A percentile compares a stretch with the other conserved stretches of the same genome.
phyloP scores from a whole-genome alignment of 805 yeast species.

The Candida schatavii region DNA sequence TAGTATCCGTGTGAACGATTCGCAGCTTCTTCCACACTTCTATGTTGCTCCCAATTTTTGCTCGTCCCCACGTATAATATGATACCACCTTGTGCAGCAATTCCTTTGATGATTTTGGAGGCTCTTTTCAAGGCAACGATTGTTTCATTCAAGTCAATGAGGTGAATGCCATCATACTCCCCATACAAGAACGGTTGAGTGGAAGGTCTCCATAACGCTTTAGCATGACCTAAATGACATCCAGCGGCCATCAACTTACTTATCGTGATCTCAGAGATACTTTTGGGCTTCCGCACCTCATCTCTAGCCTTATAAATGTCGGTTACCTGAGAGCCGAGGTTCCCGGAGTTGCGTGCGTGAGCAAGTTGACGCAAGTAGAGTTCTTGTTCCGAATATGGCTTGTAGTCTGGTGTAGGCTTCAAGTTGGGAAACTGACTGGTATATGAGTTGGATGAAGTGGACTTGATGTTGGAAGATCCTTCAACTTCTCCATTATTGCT shows the following conservation, averaged over 20 bases:
- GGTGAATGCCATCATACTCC: constrained; percentile 83
- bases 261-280: constrained; percentile 57
- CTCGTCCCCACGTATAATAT: constrained; percentile 83
- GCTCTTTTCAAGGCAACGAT: constrained; percentile 74
- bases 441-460: constrained; percentile 31
- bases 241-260: constrained; percentile 84
- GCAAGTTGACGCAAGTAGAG: constrained; percentile 69
- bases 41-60: constrained; percentile 61
- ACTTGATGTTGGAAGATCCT: constrained; percentile 15
- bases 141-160: constrained; percentile 84
- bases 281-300: constrained; percentile 59
- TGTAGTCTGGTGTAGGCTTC: constrained; percentile 54
- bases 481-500: not conserved
- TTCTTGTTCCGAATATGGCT: constrained; percentile 76
- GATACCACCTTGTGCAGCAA: constrained; percentile 81
- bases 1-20: constrained; percentile 73
- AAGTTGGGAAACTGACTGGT: constrained; percentile 55
- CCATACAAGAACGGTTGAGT: constrained; percentile 89
- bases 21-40: constrained; percentile 78
- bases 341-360: constrained; percentile 52
- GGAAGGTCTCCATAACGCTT: constrained; percentile 68
- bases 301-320: constrained; percentile 69
- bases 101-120: constrained; percentile 76
- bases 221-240: constrained; percentile 93
- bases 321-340: constrained; percentile 61